Percentiles rank a stretch among this genome's conserved stretches.
Evolutionary conservation across 345 rosid genomes (phyloP).

Genomic region (Boechera divaricarpa): DNA sequence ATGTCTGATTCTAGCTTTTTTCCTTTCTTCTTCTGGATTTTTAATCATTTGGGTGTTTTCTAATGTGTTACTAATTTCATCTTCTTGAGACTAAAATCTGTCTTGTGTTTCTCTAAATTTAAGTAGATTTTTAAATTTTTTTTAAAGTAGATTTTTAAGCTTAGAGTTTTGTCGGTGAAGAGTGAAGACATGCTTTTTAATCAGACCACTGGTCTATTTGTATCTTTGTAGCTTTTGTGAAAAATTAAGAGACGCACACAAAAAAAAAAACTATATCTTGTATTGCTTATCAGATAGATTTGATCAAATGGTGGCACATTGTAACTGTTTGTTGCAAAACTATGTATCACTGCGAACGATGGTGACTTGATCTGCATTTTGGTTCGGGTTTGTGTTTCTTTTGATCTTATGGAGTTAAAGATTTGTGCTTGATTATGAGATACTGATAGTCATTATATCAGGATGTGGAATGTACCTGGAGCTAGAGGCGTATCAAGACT

Average conservation of each 20-base stretch:
- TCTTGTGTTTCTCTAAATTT: constrained; percentile 12
- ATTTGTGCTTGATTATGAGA: background rate
- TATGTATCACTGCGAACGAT: background rate
- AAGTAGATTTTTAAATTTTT: background rate
- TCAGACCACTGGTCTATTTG: constrained; percentile 9
- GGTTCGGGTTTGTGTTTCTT: background rate
- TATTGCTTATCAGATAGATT: background rate
- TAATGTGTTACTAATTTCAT: constrained; percentile 10
- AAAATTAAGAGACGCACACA: background rate
- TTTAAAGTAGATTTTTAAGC: background rate
- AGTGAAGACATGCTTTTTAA: too few relatives aligned
- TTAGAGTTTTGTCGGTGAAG: too few relatives aligned
- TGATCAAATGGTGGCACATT: constrained; percentile 13
- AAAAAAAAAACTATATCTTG: background rate
- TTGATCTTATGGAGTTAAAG: background rate
- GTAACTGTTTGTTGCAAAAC: background rate
- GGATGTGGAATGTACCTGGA: constrained; percentile 40
- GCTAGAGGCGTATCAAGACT: constrained; percentile 30
- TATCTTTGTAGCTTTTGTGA: constrained; percentile 21
- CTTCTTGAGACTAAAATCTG: constrained; percentile 23
- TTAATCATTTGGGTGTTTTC: background rate
- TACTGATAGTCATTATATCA: constrained; percentile 7
- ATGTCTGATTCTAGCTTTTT: constrained; percentile 22
- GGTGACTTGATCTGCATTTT: constrained; percentile 15
- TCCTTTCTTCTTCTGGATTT: background rate